Evolutionary conservation across 2,329 filamentous ascomycete genomes (phyloP).

Genomic region (Ophiobolus disseminans): DNA sequence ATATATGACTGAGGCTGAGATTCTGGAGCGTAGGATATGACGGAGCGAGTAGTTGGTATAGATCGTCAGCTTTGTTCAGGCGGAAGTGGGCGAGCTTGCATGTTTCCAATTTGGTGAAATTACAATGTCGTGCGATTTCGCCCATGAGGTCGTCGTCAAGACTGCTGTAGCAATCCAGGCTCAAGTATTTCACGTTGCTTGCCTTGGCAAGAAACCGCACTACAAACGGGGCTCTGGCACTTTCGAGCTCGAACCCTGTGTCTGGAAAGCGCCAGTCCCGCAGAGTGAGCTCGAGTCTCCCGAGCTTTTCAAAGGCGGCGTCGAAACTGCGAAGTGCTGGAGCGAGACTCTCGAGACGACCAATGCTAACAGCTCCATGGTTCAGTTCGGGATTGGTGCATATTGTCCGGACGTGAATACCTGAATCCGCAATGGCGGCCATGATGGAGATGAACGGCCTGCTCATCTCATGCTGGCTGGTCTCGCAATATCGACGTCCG

Average conservation of each 20-base stretch:
- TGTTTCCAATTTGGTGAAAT: conserved; percentile 16
- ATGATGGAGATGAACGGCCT: conserved; percentile 36
- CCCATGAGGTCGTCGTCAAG: conserved; percentile 32
- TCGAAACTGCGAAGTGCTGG: conserved; percentile 21
- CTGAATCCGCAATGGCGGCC: conserved; percentile 22
- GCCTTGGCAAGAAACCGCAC: conserved; percentile 38
- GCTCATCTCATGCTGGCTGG: conserved; percentile 36
- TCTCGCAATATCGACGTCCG: conserved; percentile 25
- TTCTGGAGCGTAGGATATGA: conserved; percentile 13
- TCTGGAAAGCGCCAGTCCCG: conserved; percentile 37
- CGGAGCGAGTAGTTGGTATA: conserved; percentile 22
- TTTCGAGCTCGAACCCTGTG: conserved; percentile 29
- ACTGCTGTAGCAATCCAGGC: conserved; percentile 32
- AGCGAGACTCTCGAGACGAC: conserved; percentile 26
- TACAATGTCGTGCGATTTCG: conserved; percentile 30
- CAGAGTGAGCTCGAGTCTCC: conserved; percentile 28
- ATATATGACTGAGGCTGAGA: conserved; percentile 19
- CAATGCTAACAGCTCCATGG: conserved; percentile 30
- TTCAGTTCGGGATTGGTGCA: neutral
- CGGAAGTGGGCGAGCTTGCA: conserved; percentile 29
- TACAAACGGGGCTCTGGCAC: conserved; percentile 27
- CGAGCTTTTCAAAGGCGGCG: conserved; percentile 19
- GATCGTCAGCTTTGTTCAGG: conserved; percentile 12
- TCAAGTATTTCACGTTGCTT: conserved; percentile 18
- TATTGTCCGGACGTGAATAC: conserved; percentile 17